Percentiles rank a stretch among this genome's conserved stretches.
These are phyloP conservation scores for Oryza brachyantha DNA, from an alignment of 176 grass and related monocot genomes.

Conservation along the genomic window DNA sequence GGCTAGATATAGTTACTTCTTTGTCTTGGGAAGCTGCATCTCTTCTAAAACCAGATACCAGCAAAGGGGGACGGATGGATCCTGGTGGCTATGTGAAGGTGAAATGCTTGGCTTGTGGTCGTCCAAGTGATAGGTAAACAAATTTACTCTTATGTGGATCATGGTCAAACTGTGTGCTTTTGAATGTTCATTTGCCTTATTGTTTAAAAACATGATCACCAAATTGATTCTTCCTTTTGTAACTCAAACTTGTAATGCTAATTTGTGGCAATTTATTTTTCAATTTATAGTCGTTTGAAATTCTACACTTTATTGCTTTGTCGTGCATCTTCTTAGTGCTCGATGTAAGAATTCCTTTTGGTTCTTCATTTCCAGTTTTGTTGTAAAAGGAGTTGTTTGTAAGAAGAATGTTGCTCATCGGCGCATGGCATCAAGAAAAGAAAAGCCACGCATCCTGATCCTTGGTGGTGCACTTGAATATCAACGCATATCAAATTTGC, in stretches of 20 bases:
- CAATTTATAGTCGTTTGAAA: neutral
- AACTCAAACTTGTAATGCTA: constrained; percentile 4
- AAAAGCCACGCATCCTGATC: constrained; percentile 75
- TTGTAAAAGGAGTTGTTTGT: constrained; percentile 95
- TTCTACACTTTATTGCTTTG: constrained; percentile 19
- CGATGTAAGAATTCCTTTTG: constrained; percentile 23
- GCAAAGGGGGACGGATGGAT: constrained; percentile 96
- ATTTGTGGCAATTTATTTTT: constrained; percentile 20
- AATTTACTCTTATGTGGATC: constrained; percentile 22
- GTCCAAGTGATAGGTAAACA: constrained; percentile 69
- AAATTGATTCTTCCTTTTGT: constrained; percentile 1
- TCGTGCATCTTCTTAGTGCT: constrained; percentile 22
- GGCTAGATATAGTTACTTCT: constrained; percentile 94
- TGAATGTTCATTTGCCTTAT: neutral
- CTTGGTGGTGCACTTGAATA: constrained; percentile 98
- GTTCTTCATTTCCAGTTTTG: constrained; percentile 55
- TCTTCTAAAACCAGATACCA: constrained; percentile 91
- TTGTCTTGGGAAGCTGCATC: constrained; percentile 96
- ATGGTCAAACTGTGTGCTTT: constrained; percentile 15
- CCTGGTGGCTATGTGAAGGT: constrained; percentile 96
- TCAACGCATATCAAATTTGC: constrained; percentile 92
- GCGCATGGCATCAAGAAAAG: constrained; percentile 71
- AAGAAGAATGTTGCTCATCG: constrained; percentile 98
- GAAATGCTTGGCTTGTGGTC: constrained; percentile 91
- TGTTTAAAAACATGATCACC: constrained; percentile 20